These are phyloP conservation scores for Teratosphaeria pseudoeucalypti DNA, from an alignment of 2,329 filamentous ascomycete genomes.

Conservation along the genomic window DNA sequence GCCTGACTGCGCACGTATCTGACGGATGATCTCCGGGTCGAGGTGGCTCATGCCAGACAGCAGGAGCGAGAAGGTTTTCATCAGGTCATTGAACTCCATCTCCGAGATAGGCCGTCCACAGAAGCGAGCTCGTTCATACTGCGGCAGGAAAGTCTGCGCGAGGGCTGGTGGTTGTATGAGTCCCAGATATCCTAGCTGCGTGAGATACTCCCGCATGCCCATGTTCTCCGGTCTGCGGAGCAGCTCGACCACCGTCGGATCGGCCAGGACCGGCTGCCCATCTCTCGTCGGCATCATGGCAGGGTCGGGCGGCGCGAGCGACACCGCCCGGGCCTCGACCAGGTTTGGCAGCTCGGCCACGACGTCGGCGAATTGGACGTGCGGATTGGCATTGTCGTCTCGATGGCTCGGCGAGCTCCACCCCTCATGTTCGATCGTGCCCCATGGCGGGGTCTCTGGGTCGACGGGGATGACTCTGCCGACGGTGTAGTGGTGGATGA, in stretches of 20 bases:
- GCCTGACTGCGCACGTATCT: slow-evolving; percentile 24
- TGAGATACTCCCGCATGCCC: slow-evolving; percentile 69
- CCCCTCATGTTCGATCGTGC: slow-evolving; percentile 71
- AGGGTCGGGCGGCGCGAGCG: slow-evolving; percentile 56
- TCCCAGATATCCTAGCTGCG: slow-evolving; percentile 56
- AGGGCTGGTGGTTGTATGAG: slow-evolving; percentile 47
- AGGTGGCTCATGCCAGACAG: slow-evolving; percentile 62
- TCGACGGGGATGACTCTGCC: slow-evolving; percentile 29
- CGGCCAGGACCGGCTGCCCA: slow-evolving; percentile 13
- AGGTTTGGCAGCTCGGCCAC: slow-evolving; percentile 76
- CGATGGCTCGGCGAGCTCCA: slow-evolving; percentile 66
- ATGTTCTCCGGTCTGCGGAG: slow-evolving; percentile 61
- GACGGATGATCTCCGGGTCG: slow-evolving; percentile 42
- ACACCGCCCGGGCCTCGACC: slow-evolving; percentile 88
- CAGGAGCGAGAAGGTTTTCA: slow-evolving; percentile 74
- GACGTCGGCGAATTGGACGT: slow-evolving; percentile 74
- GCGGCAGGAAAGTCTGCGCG: slow-evolving; percentile 52
- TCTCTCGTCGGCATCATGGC: slow-evolving; percentile 30
- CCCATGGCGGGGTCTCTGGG: slow-evolving; percentile 55
- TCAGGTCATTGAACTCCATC: slow-evolving; percentile 62
- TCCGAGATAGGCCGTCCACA: slow-evolving; percentile 60
- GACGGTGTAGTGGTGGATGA: slow-evolving; percentile 17
- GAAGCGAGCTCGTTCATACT: slow-evolving; percentile 81
- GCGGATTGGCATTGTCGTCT: slow-evolving; percentile 56
- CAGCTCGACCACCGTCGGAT: slow-evolving; percentile 49